phyloP scores from a whole-genome alignment of 495 filamentous ascomycete genomes.

The Antarctomyces pellizariae region DNA sequence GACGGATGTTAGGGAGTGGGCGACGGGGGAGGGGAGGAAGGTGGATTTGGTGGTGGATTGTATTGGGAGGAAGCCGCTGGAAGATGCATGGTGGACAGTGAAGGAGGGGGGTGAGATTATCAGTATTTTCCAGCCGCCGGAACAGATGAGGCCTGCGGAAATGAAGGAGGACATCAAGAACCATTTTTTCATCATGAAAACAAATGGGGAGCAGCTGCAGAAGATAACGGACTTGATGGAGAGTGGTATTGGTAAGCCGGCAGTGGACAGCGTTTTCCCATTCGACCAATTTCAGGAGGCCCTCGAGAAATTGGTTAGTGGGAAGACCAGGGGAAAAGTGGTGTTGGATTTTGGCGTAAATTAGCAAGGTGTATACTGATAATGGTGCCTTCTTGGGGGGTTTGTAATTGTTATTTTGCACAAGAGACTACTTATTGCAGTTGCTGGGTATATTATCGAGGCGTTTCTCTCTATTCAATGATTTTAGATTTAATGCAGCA shows the following conservation, averaged over 20 bases:
- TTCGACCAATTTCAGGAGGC: constrained; percentile 23
- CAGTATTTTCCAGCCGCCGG: constrained; percentile 27
- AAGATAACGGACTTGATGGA: constrained; percentile 22
- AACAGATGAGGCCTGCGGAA: constrained; percentile 16
- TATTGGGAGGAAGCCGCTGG: constrained; percentile 21
- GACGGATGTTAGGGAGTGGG: constrained; percentile 17
- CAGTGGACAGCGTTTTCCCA: constrained; percentile 25
- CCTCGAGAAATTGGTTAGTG: constrained; percentile 20
- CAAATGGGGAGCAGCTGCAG: constrained; percentile 18
- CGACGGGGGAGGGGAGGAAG: constrained; percentile 9
- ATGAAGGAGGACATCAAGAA: constrained; percentile 13
- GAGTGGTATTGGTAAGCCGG: constrained; percentile 14
- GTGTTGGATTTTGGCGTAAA: constrained; percentile 13
- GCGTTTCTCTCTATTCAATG: no score
- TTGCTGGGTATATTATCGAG: no score
- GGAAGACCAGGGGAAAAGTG: constrained; percentile 20
- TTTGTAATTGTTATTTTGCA: no score
- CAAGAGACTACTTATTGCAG: no score
- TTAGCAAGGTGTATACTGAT: no score
- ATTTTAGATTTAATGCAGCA: no score
- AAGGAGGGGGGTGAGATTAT: constrained; percentile 20
- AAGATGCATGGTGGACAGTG: constrained; percentile 22
- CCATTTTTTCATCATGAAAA: constrained; percentile 23
- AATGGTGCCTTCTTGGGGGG: no score
- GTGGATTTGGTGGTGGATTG: constrained; percentile 30